Percentiles rank a stretch among this genome's conserved stretches.
Evolutionary conservation across 768 basidiomycete genomes (phyloP).

Genomic region (Neoboletus magnificus): DNA sequence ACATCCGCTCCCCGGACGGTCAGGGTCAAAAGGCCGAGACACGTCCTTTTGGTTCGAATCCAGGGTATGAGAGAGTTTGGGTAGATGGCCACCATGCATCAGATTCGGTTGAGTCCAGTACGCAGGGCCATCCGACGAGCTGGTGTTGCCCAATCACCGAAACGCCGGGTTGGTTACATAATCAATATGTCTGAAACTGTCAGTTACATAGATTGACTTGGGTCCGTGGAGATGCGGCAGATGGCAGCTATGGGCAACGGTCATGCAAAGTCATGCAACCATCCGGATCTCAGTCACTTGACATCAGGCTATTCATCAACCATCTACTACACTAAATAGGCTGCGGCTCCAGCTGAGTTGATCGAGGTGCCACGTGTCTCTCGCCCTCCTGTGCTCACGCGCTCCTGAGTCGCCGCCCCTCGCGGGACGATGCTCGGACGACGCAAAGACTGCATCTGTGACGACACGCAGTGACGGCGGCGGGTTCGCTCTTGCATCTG

Average conservation of each 20-base stretch:
- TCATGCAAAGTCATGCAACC: neutral
- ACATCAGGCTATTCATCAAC: slow-evolving; percentile 2
- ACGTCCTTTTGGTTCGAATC: neutral
- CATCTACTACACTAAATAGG: neutral
- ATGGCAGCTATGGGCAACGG: neutral
- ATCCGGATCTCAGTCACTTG: slow-evolving; percentile 13
- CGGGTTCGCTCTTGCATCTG: too few relatives aligned
- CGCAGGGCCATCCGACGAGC: neutral
- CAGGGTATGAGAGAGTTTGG: neutral
- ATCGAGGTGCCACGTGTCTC: too few relatives aligned
- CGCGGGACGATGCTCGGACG: too few relatives aligned
- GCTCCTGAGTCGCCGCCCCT: too few relatives aligned
- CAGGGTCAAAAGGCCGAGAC: neutral
- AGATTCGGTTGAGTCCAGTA: neutral
- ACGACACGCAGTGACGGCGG: too few relatives aligned
- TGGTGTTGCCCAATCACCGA: neutral
- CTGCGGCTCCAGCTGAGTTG: too few relatives aligned
- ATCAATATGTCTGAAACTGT: neutral
- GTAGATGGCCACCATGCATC: neutral
- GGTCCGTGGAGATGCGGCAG: neutral
- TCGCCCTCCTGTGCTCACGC: too few relatives aligned
- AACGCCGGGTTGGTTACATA: slow-evolving; percentile 1
- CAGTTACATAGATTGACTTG: slow-evolving; percentile 1
- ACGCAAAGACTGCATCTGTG: too few relatives aligned
- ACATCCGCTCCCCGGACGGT: neutral